Percentiles rank a stretch among this genome's conserved stretches.
Evolutionary conservation across 2,329 filamentous ascomycete genomes (phyloP).

Genomic region (Xylaria arbuscula): DNA sequence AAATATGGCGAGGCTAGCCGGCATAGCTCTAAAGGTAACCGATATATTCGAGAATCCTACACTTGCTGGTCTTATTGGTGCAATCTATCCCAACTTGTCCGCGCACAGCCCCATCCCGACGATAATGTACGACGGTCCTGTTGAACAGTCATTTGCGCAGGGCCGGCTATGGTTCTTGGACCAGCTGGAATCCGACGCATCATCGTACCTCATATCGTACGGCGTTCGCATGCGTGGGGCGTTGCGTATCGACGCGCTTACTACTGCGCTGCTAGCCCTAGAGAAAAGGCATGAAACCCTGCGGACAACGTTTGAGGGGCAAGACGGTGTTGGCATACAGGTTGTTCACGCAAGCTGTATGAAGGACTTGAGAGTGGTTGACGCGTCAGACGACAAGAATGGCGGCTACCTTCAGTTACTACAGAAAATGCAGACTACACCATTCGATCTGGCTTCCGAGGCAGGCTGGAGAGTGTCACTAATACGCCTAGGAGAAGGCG

Average conservation of each 20-base stretch:
- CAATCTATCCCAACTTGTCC: constrained; percentile 1
- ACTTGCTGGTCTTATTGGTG: constrained; percentile 23
- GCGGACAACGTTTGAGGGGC: constrained; percentile 26
- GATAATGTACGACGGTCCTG: constrained; percentile 17
- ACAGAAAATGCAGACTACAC: constrained; percentile 26
- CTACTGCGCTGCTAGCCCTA: constrained; percentile 21
- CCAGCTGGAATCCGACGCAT: constrained; percentile 16
- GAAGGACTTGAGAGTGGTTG: constrained; percentile 17
- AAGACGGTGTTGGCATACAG: constrained; percentile 27
- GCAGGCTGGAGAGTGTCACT: constrained; percentile 28
- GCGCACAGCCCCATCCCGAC: constrained; percentile 16
- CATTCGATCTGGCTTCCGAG: constrained; percentile 30
- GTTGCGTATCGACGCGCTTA: constrained; percentile 21
- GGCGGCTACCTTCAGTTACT: constrained; percentile 19
- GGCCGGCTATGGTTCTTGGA: constrained; percentile 31
- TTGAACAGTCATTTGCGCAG: constrained; percentile 31
- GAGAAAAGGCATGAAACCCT: constrained; percentile 28
- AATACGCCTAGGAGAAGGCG: constrained; percentile 23
- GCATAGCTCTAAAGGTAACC: constrained; percentile 22
- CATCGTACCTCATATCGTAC: constrained; percentile 27
- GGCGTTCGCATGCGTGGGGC: constrained; percentile 20
- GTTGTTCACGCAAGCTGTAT: constrained; percentile 23
- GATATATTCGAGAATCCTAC: constrained; percentile 29
- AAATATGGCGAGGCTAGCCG: constrained; percentile 27
- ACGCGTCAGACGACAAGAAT: constrained; percentile 12